Evolutionary conservation across 768 basidiomycete species (phyloP), one percentile per base, ranked within the genome.

Genomic region (Suillus variegatus): DNA sequence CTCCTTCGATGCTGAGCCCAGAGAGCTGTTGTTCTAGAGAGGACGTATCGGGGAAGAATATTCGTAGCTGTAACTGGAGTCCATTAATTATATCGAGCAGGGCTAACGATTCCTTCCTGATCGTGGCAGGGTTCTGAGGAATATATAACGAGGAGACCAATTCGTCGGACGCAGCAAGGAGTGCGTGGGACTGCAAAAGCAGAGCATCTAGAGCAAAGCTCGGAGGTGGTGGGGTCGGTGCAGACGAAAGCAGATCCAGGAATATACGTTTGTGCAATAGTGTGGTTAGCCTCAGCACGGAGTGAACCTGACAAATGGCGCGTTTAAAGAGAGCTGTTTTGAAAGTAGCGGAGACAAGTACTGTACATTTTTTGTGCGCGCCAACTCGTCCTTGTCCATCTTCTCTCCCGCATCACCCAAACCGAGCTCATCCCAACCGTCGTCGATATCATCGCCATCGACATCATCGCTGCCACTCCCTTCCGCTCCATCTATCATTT

Each of bases 401-500:
- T 76, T 81, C 64, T 79, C 75, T n/a, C 71, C 77, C 6, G 84
- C 74, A n/a, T 76, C 80, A 0, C 83, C 87, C 20, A 78, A 67
- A 0, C 74, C 76, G 13, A 92, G 77, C 69, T 91, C 90, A 63
- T 85, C 85, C 89, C 88, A 90, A 5, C 88, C 89, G 71, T 86
- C 85, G 63, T 83, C 81, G 9, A 60, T 5, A 12, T 65, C 61
- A 32, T 64, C 64, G 5, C 54, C 44, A 16, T 78, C 79, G 14
- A 75, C 74, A 14, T 75, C 68, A 7, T 69, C 68, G 12, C 72
- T 74, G 16, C 69, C 71, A 41, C 75, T 73, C 13, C 72, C 65
- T 28, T 70, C 71, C 3, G 70, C 77, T 35, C 82, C 75, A 36
- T 82, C 77, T 63, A 86, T 76, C 79, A 92, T 84, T 61, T 82